Percentiles rank a stretch among this genome's conserved stretches.
These are phyloP conservation scores for Alternaria atra DNA, from an alignment of 2,329 filamentous ascomycete genomes.

Conservation along the genomic window DNA sequence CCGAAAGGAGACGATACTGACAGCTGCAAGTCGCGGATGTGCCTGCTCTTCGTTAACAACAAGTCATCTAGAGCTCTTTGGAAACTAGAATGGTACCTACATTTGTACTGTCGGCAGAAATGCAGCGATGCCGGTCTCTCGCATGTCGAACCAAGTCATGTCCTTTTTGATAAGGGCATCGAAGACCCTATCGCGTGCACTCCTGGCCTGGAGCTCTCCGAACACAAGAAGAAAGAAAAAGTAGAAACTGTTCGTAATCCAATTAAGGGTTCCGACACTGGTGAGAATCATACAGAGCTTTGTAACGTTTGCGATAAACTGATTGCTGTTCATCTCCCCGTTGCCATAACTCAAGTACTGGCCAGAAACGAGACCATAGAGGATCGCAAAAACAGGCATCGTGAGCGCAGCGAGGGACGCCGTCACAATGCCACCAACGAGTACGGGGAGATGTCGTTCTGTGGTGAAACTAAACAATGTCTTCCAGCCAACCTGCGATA, in stretches of 20 bases:
- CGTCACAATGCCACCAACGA: slow-evolving; percentile 65
- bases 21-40: slow-evolving; percentile 82
- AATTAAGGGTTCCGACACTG: slow-evolving; percentile 70
- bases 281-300: slow-evolving; percentile 70
- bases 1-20: slow-evolving; percentile 84
- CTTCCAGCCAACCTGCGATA: slow-evolving; percentile 54
- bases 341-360: slow-evolving; percentile 72
- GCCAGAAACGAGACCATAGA: slow-evolving; percentile 80
- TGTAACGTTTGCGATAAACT: slow-evolving; percentile 66
- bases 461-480: slow-evolving; percentile 77
- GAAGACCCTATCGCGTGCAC: slow-evolving; percentile 72
- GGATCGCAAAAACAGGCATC: slow-evolving; percentile 71
- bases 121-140: slow-evolving; percentile 74
- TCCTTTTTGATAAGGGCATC: slow-evolving; percentile 73
- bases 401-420: slow-evolving; percentile 69
- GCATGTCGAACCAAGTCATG: slow-evolving; percentile 82
- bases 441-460: slow-evolving; percentile 64
- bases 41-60: slow-evolving; percentile 60
- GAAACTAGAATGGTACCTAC: slow-evolving; percentile 59
- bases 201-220: slow-evolving; percentile 80
- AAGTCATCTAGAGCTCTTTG: not conserved
- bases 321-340: slow-evolving; percentile 58
- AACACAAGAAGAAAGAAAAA: slow-evolving; percentile 78
- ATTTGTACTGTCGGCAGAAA: slow-evolving; percentile 77
- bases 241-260: slow-evolving; percentile 72